phyloP scores from a whole-genome alignment of 495 filamentous ascomycete species.

The Talaromyces proteolyticus region DNA sequence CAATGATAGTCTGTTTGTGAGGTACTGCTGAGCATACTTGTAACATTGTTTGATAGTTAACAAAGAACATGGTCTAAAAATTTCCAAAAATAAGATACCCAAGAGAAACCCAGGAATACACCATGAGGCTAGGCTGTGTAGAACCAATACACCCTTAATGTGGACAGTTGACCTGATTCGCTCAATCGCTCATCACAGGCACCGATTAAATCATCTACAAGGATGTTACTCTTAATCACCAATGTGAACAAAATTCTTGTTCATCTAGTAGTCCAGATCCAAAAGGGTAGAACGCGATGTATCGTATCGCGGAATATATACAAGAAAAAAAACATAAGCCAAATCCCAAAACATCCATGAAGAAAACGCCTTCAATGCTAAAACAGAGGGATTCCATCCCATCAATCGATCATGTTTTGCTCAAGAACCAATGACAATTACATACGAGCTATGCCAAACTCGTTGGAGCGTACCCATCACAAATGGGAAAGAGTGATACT shows the following conservation, averaged over 20 bases:
- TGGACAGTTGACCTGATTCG: too few species aligned
- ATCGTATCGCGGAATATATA: background rate
- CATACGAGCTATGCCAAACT: background rate
- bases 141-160: too few species aligned
- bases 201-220: background rate
- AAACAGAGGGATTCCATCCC: background rate
- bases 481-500: background rate
- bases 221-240: background rate
- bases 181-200: too few species aligned
- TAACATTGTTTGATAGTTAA: too few species aligned
- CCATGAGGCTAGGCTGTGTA: too few species aligned
- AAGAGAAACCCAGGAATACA: too few species aligned
- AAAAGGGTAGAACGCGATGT: background rate
- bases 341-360: background rate
- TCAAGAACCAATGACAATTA: background rate
- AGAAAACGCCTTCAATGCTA: slow-evolving; percentile 3
- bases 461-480: background rate
- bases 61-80: too few species aligned
- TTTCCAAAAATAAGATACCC: too few species aligned
- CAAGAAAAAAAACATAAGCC: background rate
- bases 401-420: background rate
- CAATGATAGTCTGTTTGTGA: too few species aligned
- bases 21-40: too few species aligned
- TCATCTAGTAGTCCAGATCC: background rate
- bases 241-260: background rate